These are phyloP conservation scores for Leishmania guyanensis DNA, from an alignment of 208 protist species.

Conservation along the genomic window DNA sequence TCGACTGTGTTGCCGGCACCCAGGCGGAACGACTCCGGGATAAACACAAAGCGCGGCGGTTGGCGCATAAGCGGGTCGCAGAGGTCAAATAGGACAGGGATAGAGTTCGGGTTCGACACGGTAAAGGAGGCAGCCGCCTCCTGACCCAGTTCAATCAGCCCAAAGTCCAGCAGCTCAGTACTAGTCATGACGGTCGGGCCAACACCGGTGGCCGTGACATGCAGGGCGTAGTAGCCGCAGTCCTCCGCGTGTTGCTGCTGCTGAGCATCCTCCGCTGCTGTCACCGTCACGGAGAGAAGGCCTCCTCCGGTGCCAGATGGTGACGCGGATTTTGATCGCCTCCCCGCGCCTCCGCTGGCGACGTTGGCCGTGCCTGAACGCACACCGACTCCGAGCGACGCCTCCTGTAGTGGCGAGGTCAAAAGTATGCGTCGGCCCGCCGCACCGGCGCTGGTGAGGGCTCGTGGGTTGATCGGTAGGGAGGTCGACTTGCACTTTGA, in stretches of 20 bases:
- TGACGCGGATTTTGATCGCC: not conserved
- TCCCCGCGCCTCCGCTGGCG: not conserved
- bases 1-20: constrained; percentile 78
- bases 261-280: constrained; percentile 33
- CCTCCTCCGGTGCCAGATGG: not conserved
- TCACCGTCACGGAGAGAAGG: constrained; percentile 1
- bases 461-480: not conserved
- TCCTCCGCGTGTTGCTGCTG: constrained; percentile 67
- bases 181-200: constrained; percentile 79
- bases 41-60: constrained; percentile 84
- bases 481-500: constrained; percentile 12
- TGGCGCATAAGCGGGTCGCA: constrained; percentile 80
- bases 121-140: constrained; percentile 83
- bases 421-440: constrained; percentile 2
- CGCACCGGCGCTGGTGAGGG: not conserved
- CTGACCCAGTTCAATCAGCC: constrained; percentile 74
- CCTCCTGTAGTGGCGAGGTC: not conserved
- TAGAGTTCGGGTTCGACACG: constrained; percentile 87
- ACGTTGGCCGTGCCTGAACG: constrained; percentile 3
- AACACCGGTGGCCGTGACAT: constrained; percentile 65
- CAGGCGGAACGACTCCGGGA: constrained; percentile 70
- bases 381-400: not conserved
- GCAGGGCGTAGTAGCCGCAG: constrained; percentile 27
- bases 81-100: constrained; percentile 75
- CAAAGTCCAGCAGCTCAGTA: constrained; percentile 85